These are phyloP conservation scores for Mucuna pruriens DNA, from an alignment of 306 rosid species.

Conservation along the genomic window DNA sequence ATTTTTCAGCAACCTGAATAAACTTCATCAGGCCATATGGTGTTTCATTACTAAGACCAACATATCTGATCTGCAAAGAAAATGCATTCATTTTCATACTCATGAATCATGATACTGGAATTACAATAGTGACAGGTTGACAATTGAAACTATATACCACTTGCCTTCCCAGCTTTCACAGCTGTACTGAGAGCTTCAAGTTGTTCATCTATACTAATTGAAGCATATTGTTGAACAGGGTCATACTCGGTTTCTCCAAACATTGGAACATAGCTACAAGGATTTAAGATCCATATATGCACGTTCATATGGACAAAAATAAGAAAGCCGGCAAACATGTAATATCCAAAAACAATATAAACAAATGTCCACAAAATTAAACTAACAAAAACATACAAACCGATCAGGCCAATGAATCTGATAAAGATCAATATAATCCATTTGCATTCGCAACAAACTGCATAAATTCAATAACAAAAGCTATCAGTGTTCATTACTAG, in stretches of 20 bases:
- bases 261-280: conserved; percentile 86
- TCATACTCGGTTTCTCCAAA: conserved; percentile 91
- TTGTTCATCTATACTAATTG: conserved; percentile 77
- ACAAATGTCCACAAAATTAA: conserved; percentile 17
- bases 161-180: conserved; percentile 77
- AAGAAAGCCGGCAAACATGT: not conserved
- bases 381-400: conserved; percentile 63
- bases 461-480: conserved; percentile 35
- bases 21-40: conserved; percentile 96
- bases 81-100: conserved; percentile 12
- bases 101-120: not conserved
- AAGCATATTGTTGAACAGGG: conserved; percentile 61
- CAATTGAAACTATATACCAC: conserved; percentile 29
- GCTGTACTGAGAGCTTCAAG: conserved; percentile 75
- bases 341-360: not conserved
- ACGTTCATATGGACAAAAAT: not conserved
- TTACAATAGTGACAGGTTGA: not conserved
- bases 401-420: conserved; percentile 99
- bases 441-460: conserved; percentile 79
- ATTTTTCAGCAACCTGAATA: conserved; percentile 67
- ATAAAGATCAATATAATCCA: conserved; percentile 89
- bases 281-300: not conserved
- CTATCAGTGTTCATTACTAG: conserved; percentile 31
- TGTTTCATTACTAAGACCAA: conserved; percentile 94
- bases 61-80: conserved; percentile 70